Base-by-base conservation (phyloP, 495 filamentous ascomycete species). In the Diplogelasinospora grovesii region DNA sequence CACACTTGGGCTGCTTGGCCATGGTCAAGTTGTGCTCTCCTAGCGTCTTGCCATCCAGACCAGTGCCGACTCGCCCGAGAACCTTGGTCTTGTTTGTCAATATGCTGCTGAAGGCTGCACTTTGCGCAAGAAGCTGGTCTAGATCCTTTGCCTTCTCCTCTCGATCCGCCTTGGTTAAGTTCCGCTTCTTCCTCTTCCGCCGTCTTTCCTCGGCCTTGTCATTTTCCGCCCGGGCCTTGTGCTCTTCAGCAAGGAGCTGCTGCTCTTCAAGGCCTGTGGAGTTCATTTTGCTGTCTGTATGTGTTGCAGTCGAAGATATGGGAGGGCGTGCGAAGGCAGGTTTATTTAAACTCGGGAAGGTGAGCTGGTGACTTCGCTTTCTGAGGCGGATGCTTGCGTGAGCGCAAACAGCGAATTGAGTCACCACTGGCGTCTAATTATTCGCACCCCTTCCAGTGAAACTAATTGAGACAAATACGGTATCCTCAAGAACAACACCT, bases 1-100 rank as follows among this genome's bases (percentile, higher is more conserved):
- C 78, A 31, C 85, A 73, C 29, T 80, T 77, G 0, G 92, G 92
- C 52, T 98, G 92, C 47, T 85, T 73, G 4, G 88, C 89, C 39
- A 90, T 81, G 22, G 77, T 71, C 16, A 95, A 56, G 38, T 86
- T 76, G 46, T 92, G 86, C 45, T 84, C 79, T 15, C 87, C 84
- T 16, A 95, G 63, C 7, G 62, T 63, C 52, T 72, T 70, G 35
- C 69, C 70, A 31, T 73, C 71, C 24, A 74, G 49, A 20, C 62
- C 61, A 18, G 69, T 74, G 4, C 74, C 74, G 2, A 76, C 71
- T 16, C 71, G 65, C 9, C 74, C 74, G 1, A 78, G 63, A 0
- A 64, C 71, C 29, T 72, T 60, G 0, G 74, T 78, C 52, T 75
- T 78, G 45, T 69, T 64, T 1, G 70, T 76, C 4, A 78, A 50